Base-by-base conservation (phyloP, 768 basidiomycete genomes). In the Russula earlei region DNA sequence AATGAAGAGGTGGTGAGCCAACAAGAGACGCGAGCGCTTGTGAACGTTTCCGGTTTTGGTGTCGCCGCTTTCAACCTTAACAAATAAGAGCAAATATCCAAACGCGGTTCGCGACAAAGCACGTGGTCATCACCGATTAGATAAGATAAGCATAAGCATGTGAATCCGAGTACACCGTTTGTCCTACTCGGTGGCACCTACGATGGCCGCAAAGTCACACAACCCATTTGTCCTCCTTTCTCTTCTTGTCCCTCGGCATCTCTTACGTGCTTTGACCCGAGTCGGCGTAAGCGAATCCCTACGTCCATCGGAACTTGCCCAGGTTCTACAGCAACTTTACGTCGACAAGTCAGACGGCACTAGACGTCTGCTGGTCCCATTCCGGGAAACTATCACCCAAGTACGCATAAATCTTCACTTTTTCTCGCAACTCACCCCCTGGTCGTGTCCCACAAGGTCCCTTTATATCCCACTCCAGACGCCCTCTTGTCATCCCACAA, bases 361-460 rank as follows among this genome's bases (percentile, higher is more conserved):
- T 17, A 81, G 81, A 65, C 80, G 75, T 5, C 68, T 89, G n/a
- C 74, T 84, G 1, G 81, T 87, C 5, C 85, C 83, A 1, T 82
- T 84, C 64, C 71, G 78, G 22, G 81, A 83, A 33, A 68, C 77
- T 43, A 68, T 90, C 7, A 78, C 82, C 12, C 82, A 82, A 75
- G 85, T 85, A 31, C 53, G 77, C 57, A 7, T 29, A 20, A 12
- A 27, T 37, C 15, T 4, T 17, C 31, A 19, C 41, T 20, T 27
- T 6, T 38, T 20, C 36, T 34, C 25, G 4, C 19, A 24, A 8
- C 1, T n/a, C n/a, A 5, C 38, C 42, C 27, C 42, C 20, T 19
- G n/a, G n/a, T 25, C 5, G 6, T 38, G 29, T 2, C 33, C 15
- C 43, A 46, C 22, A 38, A 76, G 75, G 73, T 78, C 41, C 67